These are phyloP conservation scores for Wickerhamomyces chaumierensis DNA, from an alignment of 805 yeast genomes.

Conservation along the genomic window DNA sequence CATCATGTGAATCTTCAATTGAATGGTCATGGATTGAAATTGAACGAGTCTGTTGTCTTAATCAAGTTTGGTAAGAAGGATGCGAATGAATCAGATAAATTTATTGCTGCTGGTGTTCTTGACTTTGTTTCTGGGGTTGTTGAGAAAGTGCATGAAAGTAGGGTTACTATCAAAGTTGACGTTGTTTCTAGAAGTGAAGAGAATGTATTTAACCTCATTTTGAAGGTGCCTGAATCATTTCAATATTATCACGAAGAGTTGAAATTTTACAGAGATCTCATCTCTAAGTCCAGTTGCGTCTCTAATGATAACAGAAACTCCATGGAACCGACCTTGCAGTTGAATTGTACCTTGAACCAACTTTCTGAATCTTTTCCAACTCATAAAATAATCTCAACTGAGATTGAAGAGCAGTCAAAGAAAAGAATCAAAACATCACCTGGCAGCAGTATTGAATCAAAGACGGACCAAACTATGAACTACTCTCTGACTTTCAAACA, in stretches of 20 bases:
- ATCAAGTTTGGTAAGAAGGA: neutral
- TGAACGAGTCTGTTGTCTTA: neutral
- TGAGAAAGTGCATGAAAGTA: neutral
- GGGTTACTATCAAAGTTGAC: neutral
- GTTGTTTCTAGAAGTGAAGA: neutral
- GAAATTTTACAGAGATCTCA: no score
- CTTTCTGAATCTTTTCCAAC: no score
- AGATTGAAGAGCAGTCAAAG: no score
- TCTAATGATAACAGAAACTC: no score
- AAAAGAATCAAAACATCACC: no score
- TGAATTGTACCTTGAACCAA: no score
- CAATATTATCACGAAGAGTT: neutral
- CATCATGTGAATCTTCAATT: neutral
- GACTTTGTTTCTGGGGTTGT: neutral
- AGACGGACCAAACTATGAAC: neutral
- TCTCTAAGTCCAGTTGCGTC: no score
- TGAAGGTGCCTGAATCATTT: conserved; percentile 12
- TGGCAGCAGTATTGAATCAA: no score
- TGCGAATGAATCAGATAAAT: neutral
- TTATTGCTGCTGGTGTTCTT: neutral
- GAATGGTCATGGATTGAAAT: neutral
- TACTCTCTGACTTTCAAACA: neutral
- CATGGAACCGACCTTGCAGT: no score
- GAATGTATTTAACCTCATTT: conserved; percentile 14
- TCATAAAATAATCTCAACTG: no score